These are phyloP conservation scores for Leucosporidium scottii DNA, from an alignment of 768 basidiomycete species.

Conservation along the genomic window DNA sequence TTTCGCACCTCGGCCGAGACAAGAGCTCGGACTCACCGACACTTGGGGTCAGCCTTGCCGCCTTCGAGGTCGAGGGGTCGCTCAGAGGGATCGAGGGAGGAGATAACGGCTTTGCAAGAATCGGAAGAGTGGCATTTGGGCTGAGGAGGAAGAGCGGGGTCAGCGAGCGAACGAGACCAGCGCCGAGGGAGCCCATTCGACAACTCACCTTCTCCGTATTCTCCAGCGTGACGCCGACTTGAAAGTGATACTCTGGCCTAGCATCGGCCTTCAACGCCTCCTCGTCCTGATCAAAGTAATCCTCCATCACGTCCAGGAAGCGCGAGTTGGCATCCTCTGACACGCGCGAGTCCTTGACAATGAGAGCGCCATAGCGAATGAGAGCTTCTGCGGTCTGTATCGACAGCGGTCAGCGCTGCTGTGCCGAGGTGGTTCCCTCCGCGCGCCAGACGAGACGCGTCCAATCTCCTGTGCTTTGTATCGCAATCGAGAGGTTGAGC, in stretches of 20 bases:
- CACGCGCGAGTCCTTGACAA: constrained; percentile 77
- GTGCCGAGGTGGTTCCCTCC: background rate
- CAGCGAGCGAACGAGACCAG: background rate
- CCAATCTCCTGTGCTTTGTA: too few relatives aligned
- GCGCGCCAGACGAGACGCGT: background rate
- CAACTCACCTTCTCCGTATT: constrained; percentile 72
- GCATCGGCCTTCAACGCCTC: constrained; percentile 64
- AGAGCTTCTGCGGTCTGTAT: constrained; percentile 65
- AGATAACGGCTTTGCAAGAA: constrained; percentile 73
- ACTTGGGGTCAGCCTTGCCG: constrained; percentile 79
- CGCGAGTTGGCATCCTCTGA: constrained; percentile 68
- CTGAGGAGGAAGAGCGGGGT: background rate
- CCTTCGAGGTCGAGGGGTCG: constrained; percentile 64
- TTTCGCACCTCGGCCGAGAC: background rate
- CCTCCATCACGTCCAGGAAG: constrained; percentile 85
- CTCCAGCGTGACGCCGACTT: constrained; percentile 90
- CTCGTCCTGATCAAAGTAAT: constrained; percentile 76
- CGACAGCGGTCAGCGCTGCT: background rate
- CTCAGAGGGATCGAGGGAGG: constrained; percentile 64
- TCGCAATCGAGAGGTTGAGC: background rate
- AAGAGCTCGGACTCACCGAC: constrained; percentile 50
- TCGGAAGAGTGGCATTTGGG: constrained; percentile 53
- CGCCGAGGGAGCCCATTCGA: constrained; percentile 46
- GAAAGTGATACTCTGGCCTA: constrained; percentile 77
- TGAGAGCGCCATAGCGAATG: constrained; percentile 74